Conservation (phyloP, 306 rosid species). For the Prunus padus region DNA sequence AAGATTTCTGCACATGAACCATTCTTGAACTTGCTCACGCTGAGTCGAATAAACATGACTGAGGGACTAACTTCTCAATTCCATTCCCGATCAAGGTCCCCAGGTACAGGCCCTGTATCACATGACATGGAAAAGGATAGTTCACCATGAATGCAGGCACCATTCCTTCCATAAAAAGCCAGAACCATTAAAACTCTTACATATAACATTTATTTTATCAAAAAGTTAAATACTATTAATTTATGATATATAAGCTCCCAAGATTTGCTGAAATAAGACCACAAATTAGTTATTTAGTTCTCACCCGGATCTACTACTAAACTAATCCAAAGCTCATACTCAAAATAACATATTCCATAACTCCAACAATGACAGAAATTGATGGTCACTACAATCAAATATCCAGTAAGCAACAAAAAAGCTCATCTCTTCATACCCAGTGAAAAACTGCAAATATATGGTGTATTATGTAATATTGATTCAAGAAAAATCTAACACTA, state of each 20-base stretch:
- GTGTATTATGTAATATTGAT: background rate
- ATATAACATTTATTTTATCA: background rate
- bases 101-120: constrained; percentile 85
- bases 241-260: background rate
- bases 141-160: constrained; percentile 13
- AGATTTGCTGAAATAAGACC: background rate
- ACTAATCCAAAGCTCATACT: background rate
- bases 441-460: background rate
- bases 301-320: background rate
- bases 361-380: background rate
- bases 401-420: background rate
- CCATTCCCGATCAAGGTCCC: constrained; percentile 64
- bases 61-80: constrained; percentile 25
- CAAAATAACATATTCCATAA: background rate
- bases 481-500: background rate
- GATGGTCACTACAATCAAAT: background rate
- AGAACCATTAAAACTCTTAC: background rate
- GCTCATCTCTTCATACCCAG: background rate
- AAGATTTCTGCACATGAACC: constrained; percentile 37
- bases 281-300: background rate
- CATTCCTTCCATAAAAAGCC: background rate
- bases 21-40: constrained; percentile 25
- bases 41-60: constrained; percentile 16
- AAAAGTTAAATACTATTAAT: background rate
- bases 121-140: constrained; percentile 23